These are phyloP conservation scores for Ophiocordyceps unilateralis DNA, from an alignment of 2,329 filamentous ascomycete species.

Conservation along the genomic window DNA sequence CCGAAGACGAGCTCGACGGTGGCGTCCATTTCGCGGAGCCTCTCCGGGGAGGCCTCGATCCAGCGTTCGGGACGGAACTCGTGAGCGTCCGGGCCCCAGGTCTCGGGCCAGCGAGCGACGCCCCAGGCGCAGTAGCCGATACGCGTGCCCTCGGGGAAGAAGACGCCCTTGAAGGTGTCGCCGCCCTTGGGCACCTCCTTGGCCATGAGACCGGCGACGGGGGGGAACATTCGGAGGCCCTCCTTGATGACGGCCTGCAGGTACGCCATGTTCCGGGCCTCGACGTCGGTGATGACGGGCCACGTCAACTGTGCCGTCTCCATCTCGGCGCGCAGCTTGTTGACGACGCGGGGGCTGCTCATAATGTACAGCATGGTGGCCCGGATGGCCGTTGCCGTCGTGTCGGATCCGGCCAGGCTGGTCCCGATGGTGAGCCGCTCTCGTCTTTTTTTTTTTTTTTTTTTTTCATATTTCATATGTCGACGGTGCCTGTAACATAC, in stretches of 20 bases:
- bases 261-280: slow-evolving; percentile 21
- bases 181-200: slow-evolving; percentile 15
- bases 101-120: slow-evolving; percentile 13
- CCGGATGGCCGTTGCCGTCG: slow-evolving; percentile 36
- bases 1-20: slow-evolving; percentile 21
- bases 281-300: slow-evolving; percentile 13
- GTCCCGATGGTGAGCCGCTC: background rate
- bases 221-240: slow-evolving; percentile 20
- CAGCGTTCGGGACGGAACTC: slow-evolving; percentile 19
- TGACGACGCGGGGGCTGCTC: slow-evolving; percentile 27
- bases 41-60: slow-evolving; percentile 17
- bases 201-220: slow-evolving; percentile 18
- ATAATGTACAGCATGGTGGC: slow-evolving; percentile 33
- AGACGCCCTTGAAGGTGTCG: slow-evolving; percentile 13
- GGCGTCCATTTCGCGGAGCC: slow-evolving; percentile 15
- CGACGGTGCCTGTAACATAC: too few species aligned
- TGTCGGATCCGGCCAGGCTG: slow-evolving; percentile 38
- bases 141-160: slow-evolving; percentile 15
- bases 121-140: slow-evolving; percentile 18
- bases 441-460: too few species aligned
- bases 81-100: slow-evolving; percentile 17
- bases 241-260: slow-evolving; percentile 34
- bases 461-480: too few species aligned
- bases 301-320: slow-evolving; percentile 4
- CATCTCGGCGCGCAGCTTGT: slow-evolving; percentile 20